Conservation (phyloP, 2,329 filamentous ascomycete genomes). For the Neophaeococcomyces mojaviensis region DNA sequence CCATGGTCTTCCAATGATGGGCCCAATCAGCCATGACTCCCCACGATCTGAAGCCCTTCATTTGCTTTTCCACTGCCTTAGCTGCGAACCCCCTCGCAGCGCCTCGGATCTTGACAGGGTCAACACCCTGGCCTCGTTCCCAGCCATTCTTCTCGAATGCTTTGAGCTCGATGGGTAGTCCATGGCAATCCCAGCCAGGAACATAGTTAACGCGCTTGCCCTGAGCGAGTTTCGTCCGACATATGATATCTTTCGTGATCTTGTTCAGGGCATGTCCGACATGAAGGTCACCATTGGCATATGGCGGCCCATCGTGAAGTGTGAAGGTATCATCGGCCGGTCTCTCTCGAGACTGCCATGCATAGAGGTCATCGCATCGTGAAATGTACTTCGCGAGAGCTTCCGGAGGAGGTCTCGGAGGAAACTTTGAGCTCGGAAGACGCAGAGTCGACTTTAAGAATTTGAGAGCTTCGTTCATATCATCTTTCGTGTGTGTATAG, state of each 20-base stretch:
- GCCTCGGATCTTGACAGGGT: slow-evolving; percentile 44
- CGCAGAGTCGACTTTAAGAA: slow-evolving; percentile 68
- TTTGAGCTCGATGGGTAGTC: slow-evolving; percentile 93
- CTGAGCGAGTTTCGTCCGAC: slow-evolving; percentile 70
- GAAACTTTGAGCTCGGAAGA: slow-evolving; percentile 67
- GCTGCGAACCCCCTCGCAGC: slow-evolving; percentile 49
- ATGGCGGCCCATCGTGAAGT: slow-evolving; percentile 92
- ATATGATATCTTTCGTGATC: slow-evolving; percentile 88
- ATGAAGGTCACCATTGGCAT: slow-evolving; percentile 87
- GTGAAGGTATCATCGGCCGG: slow-evolving; percentile 58
- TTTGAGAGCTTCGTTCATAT: slow-evolving; percentile 33
- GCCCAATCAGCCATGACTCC: slow-evolving; percentile 60
- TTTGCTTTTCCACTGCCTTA: slow-evolving; percentile 51
- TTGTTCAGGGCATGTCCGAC: slow-evolving; percentile 96
- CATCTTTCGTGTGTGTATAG: slow-evolving; percentile 8
- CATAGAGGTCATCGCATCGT: slow-evolving; percentile 78
- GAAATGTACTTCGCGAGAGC: slow-evolving; percentile 55
- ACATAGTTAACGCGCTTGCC: slow-evolving; percentile 72
- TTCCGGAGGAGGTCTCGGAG: slow-evolving; percentile 39
- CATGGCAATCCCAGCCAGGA: slow-evolving; percentile 97
- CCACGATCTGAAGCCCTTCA: slow-evolving; percentile 52
- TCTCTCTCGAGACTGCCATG: slow-evolving; percentile 63
- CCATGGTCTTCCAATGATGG: slow-evolving; percentile 56
- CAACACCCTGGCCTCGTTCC: slow-evolving; percentile 33
- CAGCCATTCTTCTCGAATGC: slow-evolving; percentile 58